Evolutionary conservation across 2,329 filamentous ascomycete species (phyloP), one percentile per base, ranked within the genome.

Genomic region (Ophiocordyceps camponoti-leonardi): DNA sequence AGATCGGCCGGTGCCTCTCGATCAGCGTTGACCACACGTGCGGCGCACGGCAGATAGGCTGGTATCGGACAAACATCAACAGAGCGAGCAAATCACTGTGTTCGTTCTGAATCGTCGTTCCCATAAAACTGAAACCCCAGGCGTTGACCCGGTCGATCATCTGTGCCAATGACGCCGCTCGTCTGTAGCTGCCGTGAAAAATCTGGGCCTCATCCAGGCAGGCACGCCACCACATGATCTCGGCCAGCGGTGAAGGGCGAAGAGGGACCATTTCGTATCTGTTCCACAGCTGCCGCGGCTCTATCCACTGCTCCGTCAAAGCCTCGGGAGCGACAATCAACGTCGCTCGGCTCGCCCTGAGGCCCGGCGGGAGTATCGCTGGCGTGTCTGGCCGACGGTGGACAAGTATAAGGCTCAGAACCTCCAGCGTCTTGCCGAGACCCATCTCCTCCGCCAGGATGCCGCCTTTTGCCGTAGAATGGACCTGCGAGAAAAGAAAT

Each of bases 81-180:
- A 96, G 67, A 0, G 90, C 90, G 51, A 80, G 79, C 8, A 95
- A 67, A 59, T 95, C 90, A 54, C 66, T 62, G 30, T 90, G 73
- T 49, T 86, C 75, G 51, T 86, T 85, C 51, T 84, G 82, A 35
- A 96, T 72, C 0, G 92, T 92, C 1, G 92, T 98, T 40, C 61
- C 92, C 0, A 86, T 90, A 39, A 98, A 79, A 14, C 83, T 90
- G 39, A 98, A 79, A 14, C 83, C 87, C 92, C 92, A 96, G 2
- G 86, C 81, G 62, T 94, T 88, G 50, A 84, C 64, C 26, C 92
- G 75, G 41, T 90, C 87, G 49, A 98, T 81, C 23, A 82, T 67
- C 39, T 79, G 77, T 33, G 87, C 87, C 14, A 95, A 79, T 42
- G 72, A 76, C 1, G 92, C 88, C 26, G 90, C 85, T 52, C 86